phyloP scores from a whole-genome alignment of 768 basidiomycete species.

The Rhodotorula taiwanensis region DNA sequence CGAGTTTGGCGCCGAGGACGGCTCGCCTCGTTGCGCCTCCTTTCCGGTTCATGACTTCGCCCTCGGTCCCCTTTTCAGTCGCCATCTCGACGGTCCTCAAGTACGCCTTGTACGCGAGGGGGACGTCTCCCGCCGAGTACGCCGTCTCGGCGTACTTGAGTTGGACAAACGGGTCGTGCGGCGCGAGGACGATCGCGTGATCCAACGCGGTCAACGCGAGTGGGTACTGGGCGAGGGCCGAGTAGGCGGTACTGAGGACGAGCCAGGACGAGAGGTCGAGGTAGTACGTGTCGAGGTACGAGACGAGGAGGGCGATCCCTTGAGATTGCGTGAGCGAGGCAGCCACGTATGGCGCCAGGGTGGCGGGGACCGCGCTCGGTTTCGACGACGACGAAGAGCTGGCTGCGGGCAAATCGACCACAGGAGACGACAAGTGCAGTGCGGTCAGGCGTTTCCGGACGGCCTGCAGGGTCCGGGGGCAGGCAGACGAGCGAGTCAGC shows the following conservation, averaged over 20 bases:
- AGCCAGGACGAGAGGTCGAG: conserved; percentile 82
- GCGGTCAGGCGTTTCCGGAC: conserved; percentile 77
- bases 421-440: conserved; percentile 52
- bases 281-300: conserved; percentile 78
- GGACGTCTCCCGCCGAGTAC: conserved; percentile 67
- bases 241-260: conserved; percentile 73
- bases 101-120: conserved; percentile 71
- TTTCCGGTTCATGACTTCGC: not conserved
- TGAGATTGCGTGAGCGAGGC: conserved; percentile 56
- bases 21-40: conserved; percentile 36
- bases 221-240: conserved; percentile 67
- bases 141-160: conserved; percentile 84
- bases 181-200: conserved; percentile 71
- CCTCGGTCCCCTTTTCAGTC: conserved; percentile 44
- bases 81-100: conserved; percentile 73
- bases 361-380: not conserved
- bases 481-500: not conserved
- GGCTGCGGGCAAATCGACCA: not conserved
- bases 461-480: conserved; percentile 54
- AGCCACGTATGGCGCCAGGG: not conserved
- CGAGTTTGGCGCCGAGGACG: conserved; percentile 34
- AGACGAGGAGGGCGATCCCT: conserved; percentile 63
- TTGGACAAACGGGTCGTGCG: conserved; percentile 76
- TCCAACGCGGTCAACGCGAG: conserved; percentile 66
- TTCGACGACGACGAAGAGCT: not conserved